Base-by-base conservation (phyloP, 805 yeast species). In the Suhomyces vadensis region DNA sequence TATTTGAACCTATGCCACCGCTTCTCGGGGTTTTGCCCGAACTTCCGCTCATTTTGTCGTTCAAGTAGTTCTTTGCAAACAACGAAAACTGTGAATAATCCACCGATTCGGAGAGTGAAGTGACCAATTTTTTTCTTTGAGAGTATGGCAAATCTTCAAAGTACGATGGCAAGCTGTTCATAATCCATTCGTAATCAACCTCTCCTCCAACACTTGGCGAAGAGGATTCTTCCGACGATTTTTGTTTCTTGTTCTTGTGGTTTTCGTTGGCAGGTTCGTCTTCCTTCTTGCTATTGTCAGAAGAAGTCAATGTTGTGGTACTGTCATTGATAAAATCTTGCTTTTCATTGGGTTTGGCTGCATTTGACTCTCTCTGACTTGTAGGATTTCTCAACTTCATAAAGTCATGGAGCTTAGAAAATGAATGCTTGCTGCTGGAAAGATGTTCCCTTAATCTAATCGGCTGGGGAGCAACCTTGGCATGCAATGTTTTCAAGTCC, bases 81-180 rank as follows among this genome's bases (percentile, higher is more conserved):
- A 62, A 48, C 5, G 75, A 64, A 45, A 72, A 72, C 40, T 71
- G 75, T 6, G 75, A 67, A 50, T 70, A 72, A 52, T 72, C 77
- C 21, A 71, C 59, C 29, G 66, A 58, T 4, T 67, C 71, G 21
- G 71, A 64, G 44, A 65, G 63, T 8, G 69, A 65, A 39, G 59
- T 60, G 11, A 64, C 75, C 46, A 46, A 70, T 49, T 69, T 78
- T 44, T 79, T 76, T 42, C 88, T 64, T 52, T 78, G 83, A 1
- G 85, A 78, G 55, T 81, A 81, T 0, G 86, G 85, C 47, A 80
- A 63, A 19, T 74, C 76, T 44, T 71, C 65, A 54, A 81, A 82
- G 53, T 80, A 74, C 1, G 69, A 60, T 0, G 87, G 87, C 17
- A 81, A 56, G 19, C 65, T 67, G 29, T 72, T 67, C 9, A 77